Conservation (phyloP, 2,329 filamentous ascomycete genomes). For the Dothidotthia symphoricarpi region DNA sequence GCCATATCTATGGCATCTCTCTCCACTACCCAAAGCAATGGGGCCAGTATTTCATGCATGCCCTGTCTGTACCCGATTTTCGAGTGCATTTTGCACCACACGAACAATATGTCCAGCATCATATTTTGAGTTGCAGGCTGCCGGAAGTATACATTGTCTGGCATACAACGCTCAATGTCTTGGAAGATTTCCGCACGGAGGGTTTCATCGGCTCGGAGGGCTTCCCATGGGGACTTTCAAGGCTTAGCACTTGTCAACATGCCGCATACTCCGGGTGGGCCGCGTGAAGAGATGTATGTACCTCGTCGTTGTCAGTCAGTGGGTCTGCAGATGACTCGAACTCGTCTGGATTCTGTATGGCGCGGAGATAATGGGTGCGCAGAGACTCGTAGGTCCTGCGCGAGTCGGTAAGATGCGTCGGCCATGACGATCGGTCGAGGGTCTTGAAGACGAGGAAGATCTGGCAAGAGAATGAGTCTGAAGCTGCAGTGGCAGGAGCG, state of each 20-base stretch:
- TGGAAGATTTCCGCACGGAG: conserved; percentile 87
- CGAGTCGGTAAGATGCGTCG: conserved; percentile 62
- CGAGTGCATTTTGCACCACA: conserved; percentile 91
- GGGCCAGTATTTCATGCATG: conserved; percentile 95
- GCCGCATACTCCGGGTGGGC: conserved; percentile 20
- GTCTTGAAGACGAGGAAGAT: conserved; percentile 77
- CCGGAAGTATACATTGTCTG: conserved; percentile 88
- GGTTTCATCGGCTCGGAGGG: conserved; percentile 78
- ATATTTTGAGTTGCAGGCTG: conserved; percentile 73
- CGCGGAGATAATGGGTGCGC: conserved; percentile 72
- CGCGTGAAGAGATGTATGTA: conserved; percentile 39
- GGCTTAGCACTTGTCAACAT: conserved; percentile 51
- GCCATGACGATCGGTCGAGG: conserved; percentile 66
- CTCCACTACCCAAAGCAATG: conserved; percentile 80
- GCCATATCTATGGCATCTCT: conserved; percentile 68
- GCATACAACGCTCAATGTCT: conserved; percentile 87
- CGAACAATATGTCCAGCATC: conserved; percentile 85
- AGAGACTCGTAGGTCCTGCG: conserved; percentile 72
- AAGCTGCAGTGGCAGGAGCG: not conserved
- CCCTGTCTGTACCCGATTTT: conserved; percentile 91
- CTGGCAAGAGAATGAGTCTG: conserved; percentile 46
- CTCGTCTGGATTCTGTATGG: conserved; percentile 80
- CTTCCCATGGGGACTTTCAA: conserved; percentile 82
- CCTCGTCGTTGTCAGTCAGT: conserved; percentile 75
- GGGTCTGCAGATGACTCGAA: conserved; percentile 75